Conservation (phyloP, 2,329 filamentous ascomycete species). For the Botrytis cinerea region DNA sequence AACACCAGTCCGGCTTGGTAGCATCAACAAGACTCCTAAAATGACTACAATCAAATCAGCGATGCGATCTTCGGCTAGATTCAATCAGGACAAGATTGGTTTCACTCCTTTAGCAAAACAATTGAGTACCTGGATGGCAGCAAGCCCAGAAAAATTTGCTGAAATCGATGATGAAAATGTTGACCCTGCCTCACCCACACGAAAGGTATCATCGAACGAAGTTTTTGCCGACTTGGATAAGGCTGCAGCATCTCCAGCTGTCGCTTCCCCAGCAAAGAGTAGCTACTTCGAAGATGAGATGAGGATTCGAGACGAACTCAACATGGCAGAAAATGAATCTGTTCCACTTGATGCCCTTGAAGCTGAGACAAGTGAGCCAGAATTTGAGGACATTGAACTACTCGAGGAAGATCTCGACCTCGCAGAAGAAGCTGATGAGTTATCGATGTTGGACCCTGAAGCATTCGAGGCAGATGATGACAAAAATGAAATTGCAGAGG, state of each 20-base stretch:
- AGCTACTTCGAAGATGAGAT: constrained; percentile 66
- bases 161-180: constrained; percentile 23
- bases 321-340: constrained; percentile 43
- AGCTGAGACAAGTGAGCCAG: constrained; percentile 30
- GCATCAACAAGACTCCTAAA: constrained; percentile 33
- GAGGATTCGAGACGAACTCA: constrained; percentile 47
- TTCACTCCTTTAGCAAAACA: constrained; percentile 66
- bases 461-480: constrained; percentile 29
- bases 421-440: constrained; percentile 59
- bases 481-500: neutral
- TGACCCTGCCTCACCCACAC: constrained; percentile 29
- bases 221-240: neutral
- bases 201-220: neutral
- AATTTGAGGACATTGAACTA: constrained; percentile 52
- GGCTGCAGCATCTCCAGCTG: constrained; percentile 7
- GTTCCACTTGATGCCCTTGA: constrained; percentile 27
- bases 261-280: constrained; percentile 45
- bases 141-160: constrained; percentile 54
- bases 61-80: constrained; percentile 14
- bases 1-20: constrained; percentile 46
- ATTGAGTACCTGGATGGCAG: constrained; percentile 63
- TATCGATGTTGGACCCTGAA: constrained; percentile 55
- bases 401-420: constrained; percentile 59
- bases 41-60: constrained; percentile 25
- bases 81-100: constrained; percentile 46